Evolutionary conservation across 2,329 filamentous ascomycete genomes (phyloP).

Genomic region (Paecilomyces formosus): DNA sequence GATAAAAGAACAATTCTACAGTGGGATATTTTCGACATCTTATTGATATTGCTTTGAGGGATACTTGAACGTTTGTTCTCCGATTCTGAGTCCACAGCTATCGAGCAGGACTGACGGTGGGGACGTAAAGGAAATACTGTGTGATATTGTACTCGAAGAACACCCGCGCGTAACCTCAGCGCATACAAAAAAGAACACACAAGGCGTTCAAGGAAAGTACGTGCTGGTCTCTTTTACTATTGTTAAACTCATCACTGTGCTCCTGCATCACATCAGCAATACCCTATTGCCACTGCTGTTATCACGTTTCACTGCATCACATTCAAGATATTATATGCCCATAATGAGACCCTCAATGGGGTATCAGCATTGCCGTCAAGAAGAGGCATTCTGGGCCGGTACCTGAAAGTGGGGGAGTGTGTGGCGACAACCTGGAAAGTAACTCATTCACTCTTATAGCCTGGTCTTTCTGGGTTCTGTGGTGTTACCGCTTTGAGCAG

Average conservation of each 20-base stretch:
- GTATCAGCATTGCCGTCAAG: not conserved
- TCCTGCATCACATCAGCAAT: not conserved
- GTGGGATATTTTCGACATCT: not conserved
- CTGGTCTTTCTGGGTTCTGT: not conserved
- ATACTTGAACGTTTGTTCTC: not conserved
- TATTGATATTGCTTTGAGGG: not conserved
- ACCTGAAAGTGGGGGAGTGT: not conserved
- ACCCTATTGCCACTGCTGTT: not conserved
- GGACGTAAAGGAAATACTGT: not conserved
- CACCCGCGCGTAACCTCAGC: not conserved
- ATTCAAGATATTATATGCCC: not conserved
- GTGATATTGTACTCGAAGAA: not conserved
- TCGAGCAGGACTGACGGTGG: not conserved
- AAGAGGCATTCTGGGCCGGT: not conserved
- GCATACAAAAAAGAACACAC: not conserved
- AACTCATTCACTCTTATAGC: not conserved
- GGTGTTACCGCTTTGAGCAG: not conserved
- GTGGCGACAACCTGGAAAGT: not conserved
- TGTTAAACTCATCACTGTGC: not conserved
- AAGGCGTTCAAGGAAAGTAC: not conserved
- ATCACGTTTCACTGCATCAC: not conserved
- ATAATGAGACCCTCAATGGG: not conserved
- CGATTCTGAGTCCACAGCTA: not conserved
- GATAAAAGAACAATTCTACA: not conserved
- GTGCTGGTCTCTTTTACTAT: not conserved